A percentile compares a stretch with the other conserved stretches of the same genome.
phyloP scores from a whole-genome alignment of 495 filamentous ascomycete genomes.

The Penicillium diatomitis region DNA sequence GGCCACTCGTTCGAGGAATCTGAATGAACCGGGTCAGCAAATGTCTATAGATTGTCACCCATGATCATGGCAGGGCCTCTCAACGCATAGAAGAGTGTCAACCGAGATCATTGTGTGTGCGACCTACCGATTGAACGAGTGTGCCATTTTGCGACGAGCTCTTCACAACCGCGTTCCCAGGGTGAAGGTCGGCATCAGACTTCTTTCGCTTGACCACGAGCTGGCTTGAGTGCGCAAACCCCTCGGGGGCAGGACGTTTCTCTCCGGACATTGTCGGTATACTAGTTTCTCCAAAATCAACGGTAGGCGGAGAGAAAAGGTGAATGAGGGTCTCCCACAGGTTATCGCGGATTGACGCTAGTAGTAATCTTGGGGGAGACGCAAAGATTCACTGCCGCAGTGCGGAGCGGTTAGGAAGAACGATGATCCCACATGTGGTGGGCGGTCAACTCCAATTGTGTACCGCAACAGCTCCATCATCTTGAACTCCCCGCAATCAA shows the following conservation, averaged over 20 bases:
- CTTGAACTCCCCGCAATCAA: constrained; percentile 19
- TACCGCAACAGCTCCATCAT: constrained; percentile 16
- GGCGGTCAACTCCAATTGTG: constrained; percentile 15
- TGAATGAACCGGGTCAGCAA: constrained; percentile 27
- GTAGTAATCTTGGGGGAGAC: constrained; percentile 2
- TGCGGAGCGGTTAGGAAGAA: constrained; percentile 17
- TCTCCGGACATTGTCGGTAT: constrained; percentile 64
- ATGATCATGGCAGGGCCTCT: background rate
- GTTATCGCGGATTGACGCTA: background rate
- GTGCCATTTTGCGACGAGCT: constrained; percentile 60
- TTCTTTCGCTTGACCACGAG: constrained; percentile 85
- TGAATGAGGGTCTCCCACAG: background rate
- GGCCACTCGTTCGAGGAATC: constrained; percentile 73
- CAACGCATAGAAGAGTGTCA: background rate
- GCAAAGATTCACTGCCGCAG: constrained; percentile 10
- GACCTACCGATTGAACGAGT: constrained; percentile 74
- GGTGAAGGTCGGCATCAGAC: constrained; percentile 55
- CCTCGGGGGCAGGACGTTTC: constrained; percentile 77
- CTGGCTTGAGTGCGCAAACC: constrained; percentile 64
- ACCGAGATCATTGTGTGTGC: background rate
- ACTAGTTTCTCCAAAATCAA: background rate
- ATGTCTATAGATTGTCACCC: background rate
- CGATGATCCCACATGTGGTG: constrained; percentile 18
- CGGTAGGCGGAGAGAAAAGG: background rate
- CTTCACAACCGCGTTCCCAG: constrained; percentile 53